Conservation (phyloP, 352 stramenopile genomes). For the Hyaloperonospora arabidopsidis region DNA sequence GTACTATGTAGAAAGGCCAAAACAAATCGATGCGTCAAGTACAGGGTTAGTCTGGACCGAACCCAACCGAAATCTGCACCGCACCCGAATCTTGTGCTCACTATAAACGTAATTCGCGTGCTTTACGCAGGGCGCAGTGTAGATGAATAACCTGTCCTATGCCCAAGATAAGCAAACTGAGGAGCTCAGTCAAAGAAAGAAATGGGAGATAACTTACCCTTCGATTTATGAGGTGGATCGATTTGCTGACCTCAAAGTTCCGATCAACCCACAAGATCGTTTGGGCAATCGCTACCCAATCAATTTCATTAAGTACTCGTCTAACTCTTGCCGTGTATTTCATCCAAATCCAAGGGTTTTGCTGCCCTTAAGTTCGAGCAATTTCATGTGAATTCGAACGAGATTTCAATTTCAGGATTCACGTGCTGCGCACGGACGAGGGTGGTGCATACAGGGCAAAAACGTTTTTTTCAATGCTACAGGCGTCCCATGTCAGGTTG, state of each 20-base stretch:
- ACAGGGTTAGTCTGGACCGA: no score
- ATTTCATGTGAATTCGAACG: not conserved
- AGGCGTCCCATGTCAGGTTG: not conserved
- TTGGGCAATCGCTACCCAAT: not conserved
- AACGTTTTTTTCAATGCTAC: not conserved
- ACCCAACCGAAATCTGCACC: no score
- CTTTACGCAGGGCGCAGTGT: no score
- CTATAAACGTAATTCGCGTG: no score
- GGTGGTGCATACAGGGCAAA: not conserved
- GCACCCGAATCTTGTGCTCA: no score
- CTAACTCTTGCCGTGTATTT: not conserved
- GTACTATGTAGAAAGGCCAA: no score
- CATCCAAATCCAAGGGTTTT: not conserved
- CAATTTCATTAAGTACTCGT: not conserved
- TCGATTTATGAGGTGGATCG: not conserved
- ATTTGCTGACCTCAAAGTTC: not conserved
- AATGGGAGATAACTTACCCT: not conserved
- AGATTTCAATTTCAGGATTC: slow-evolving; percentile 1
- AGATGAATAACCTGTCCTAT: not conserved
- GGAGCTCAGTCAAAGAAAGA: not conserved
- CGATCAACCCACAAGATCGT: not conserved
- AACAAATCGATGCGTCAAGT: no score
- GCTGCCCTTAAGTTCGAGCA: not conserved
- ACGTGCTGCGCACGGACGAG: not conserved
- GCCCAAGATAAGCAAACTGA: not conserved